These are phyloP conservation scores for Dryas octopetala DNA, from an alignment of 306 rosid genomes.

Conservation along the genomic window DNA sequence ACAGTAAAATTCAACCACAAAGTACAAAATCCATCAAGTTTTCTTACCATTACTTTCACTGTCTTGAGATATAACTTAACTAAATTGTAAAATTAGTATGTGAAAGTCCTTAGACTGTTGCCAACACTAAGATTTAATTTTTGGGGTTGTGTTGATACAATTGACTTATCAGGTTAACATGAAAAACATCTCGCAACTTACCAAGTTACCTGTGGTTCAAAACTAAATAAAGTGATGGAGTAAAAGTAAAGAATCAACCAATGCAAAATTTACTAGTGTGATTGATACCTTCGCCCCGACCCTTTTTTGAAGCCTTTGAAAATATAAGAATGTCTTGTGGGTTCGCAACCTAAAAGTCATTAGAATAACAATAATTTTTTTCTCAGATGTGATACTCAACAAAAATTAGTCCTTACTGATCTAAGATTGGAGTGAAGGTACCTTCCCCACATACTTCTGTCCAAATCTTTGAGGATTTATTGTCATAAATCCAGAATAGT, in stretches of 20 bases:
- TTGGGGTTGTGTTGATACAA: not conserved
- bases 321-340: slow-evolving; percentile 98
- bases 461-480: slow-evolving; percentile 99
- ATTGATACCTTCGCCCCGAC: slow-evolving; percentile 55
- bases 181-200: not conserved
- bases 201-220: not conserved
- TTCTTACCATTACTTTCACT: not conserved
- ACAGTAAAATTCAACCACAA: not conserved
- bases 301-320: slow-evolving; percentile 81
- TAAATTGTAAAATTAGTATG: not conserved
- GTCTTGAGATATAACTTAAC: not conserved
- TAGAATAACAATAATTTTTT: slow-evolving; percentile 21
- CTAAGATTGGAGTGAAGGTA: slow-evolving; percentile 37
- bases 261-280: not conserved
- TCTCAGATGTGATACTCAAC: slow-evolving; percentile 29
- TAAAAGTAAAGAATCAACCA: slow-evolving; percentile 5
- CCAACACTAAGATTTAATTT: not conserved
- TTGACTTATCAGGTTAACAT: not conserved
- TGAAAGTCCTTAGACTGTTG: not conserved
- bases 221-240: not conserved
- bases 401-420: slow-evolving; percentile 28
- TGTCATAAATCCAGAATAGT: slow-evolving; percentile 97
- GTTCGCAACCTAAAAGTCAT: slow-evolving; percentile 76
- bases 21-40: not conserved
- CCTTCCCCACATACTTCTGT: slow-evolving; percentile 99